Evolutionary conservation across 2,329 filamentous ascomycete genomes (phyloP), one percentile per base, ranked within the genome.

Genomic region (Xylaria hypoxylon): DNA sequence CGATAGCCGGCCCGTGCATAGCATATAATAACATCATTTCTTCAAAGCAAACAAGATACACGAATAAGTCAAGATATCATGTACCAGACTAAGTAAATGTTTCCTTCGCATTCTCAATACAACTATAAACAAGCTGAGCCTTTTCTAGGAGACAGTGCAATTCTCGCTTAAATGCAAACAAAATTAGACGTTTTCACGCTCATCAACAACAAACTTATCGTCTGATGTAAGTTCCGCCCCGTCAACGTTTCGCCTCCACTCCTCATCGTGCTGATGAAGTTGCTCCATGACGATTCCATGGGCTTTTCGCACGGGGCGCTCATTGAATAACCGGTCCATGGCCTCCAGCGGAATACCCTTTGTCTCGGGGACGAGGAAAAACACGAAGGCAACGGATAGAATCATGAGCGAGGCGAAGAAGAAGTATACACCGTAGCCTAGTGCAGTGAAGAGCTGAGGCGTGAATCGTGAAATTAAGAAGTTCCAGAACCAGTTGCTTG

Each of bases 401-500:
- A 90, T 76, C 83, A 90, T 90, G 52, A 90, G 80, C 0, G 84
- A 81, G 1, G 87, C 89, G 70, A 92, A 92, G 82, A 92, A 90
- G 72, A 91, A 87, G 77, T 90, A 91, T 0, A 90, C 88, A 26
- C 88, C 89, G 71, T 86, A 90, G n/a, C 80, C 79, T 82, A 86
- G 85, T 8, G 80, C 77, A 24, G 80, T 74, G 70, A 89, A 86
- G 87, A 91, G 91, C 70, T 90, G 86, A 28, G 85, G 88, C 0
- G 88, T 92, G 80, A 90, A 92, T 11, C 89, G 84, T 0, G 84
- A 85, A 70, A 92, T 86, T 74, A 92, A 83, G 76, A 92, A 92
- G 77, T 92, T 92, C 82, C 82, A 90, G 73, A 90, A 84, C 90
- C 90, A 93, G 78, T 93, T 92, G 78, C 86, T 90, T 2, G 87